Base-by-base conservation (phyloP, 768 basidiomycete genomes). In the Psilocybe tampanensis region DNA sequence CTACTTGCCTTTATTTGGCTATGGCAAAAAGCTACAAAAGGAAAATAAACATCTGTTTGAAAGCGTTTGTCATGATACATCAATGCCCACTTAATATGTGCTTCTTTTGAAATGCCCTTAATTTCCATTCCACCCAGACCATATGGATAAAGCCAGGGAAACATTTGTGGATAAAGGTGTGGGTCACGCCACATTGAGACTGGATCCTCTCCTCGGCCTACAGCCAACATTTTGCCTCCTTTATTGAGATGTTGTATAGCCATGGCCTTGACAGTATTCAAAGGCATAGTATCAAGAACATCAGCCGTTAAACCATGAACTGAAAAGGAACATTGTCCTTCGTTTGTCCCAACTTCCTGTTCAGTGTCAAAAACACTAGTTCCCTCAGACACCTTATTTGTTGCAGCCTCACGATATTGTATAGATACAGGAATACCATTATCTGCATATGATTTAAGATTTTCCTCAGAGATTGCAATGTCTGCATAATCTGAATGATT, bases 111-210 rank as follows among this genome's bases (percentile, higher is more conserved):
- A 15, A 39, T 39, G 67, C 8, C 39, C 39, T 44, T 54, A 23
- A 8, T 70, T 49, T 17, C 70, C 19, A 72, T 61, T 3, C 69
- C 63, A 17, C 73, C 73, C 15, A 64, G 26, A 1, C 78, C 76
- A 66, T 77, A 78, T 2, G 73, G 76, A 68, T 73, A 80, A 1
- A 79, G 49, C 70, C 72, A 73, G 1, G 73, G 75, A 62, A 71
- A 78, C 39, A 76, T 56, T 68, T 74, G 74, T 1, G 74, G 74
- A 63, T 71, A 76, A 19, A 76, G 48, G 8, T 64, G 54, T 19
- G 73, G 69, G 60, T 78, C 76, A 29, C 72, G 51, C 34, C 65
- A 76, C 8, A 74, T 68, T 18, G 70, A 70, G 42, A 74, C 60
- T 7, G 65, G 56, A 5, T 62, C 47, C 2, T 29, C 36, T 11